phyloP scores from a whole-genome alignment of 108 stramenopile species.

The Fistulifera pelliculosa region DNA sequence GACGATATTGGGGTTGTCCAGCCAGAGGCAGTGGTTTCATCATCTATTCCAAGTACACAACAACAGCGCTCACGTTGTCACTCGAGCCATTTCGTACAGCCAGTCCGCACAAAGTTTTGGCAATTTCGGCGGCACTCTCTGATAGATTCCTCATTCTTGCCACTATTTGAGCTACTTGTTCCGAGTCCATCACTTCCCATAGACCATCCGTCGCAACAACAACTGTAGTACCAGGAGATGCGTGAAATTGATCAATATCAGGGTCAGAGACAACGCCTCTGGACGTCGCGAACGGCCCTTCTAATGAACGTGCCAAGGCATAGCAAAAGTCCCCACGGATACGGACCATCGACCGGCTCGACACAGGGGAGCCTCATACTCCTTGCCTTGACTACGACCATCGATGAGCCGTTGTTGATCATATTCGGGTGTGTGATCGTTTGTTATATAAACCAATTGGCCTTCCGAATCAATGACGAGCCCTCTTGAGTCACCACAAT shows the following conservation, averaged over 20 bases:
- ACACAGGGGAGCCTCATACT: constrained; percentile 60
- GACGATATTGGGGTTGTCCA: too few species aligned
- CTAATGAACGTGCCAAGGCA: constrained; percentile 52
- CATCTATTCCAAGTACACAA: constrained; percentile 54
- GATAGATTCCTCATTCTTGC: constrained; percentile 22
- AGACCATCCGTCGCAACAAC: constrained; percentile 72
- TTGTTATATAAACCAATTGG: constrained; percentile 44
- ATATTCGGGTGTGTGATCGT: constrained; percentile 63
- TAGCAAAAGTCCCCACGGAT: constrained; percentile 60
- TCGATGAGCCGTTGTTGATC: constrained; percentile 40
- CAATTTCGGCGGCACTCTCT: constrained; percentile 39
- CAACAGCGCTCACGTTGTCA: constrained; percentile 69
- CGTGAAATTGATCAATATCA: constrained; percentile 32
- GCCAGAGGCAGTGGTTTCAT: too few species aligned
- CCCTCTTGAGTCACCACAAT: constrained; percentile 75
- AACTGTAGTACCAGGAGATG: constrained; percentile 29
- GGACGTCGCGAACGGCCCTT: constrained; percentile 66
- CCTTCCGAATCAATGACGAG: constrained; percentile 31
- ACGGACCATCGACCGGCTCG: constrained; percentile 37
- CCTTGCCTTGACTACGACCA: constrained; percentile 36
- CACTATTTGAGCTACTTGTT: constrained; percentile 57
- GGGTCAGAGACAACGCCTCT: constrained; percentile 68
- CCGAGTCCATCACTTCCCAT: constrained; percentile 73
- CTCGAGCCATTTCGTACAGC: constrained; percentile 65
- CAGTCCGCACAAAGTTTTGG: constrained; percentile 52